Evolutionary conservation across 2,329 filamentous ascomycete genomes (phyloP).

Genomic region (Colletotrichum paranaense): DNA sequence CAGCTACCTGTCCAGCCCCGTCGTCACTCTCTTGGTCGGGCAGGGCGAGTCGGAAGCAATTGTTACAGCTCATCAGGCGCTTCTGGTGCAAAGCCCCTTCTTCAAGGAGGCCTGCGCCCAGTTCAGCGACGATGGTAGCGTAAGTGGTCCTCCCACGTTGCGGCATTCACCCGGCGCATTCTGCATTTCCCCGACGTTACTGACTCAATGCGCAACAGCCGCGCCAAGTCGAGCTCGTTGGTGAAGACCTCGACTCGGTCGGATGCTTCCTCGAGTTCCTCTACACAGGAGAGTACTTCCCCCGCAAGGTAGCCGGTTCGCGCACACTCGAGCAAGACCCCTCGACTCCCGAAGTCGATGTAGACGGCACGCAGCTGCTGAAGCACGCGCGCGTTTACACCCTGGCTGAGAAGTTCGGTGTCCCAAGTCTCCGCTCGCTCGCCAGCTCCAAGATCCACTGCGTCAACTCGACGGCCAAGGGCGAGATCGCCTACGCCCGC

Average conservation of each 20-base stretch:
- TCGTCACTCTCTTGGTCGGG: constrained; percentile 76
- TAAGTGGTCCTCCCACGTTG: constrained; percentile 52
- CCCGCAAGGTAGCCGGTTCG: constrained; percentile 71
- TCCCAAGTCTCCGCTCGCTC: constrained; percentile 76
- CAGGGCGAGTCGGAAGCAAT: constrained; percentile 68
- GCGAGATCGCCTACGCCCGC: constrained; percentile 91
- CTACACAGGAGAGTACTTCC: constrained; percentile 90
- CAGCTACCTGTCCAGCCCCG: constrained; percentile 74
- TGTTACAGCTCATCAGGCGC: constrained; percentile 82
- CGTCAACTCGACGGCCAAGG: constrained; percentile 86
- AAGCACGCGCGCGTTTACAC: constrained; percentile 93
- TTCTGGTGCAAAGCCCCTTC: constrained; percentile 80
- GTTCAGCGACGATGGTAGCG: constrained; percentile 71
- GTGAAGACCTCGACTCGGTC: constrained; percentile 78
- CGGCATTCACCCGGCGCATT: neutral
- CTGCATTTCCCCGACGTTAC: neutral
- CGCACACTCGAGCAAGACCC: constrained; percentile 78
- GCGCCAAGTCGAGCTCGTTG: constrained; percentile 74
- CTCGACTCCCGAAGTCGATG: constrained; percentile 73
- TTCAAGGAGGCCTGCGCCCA: constrained; percentile 73
- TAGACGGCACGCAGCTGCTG: constrained; percentile 84
- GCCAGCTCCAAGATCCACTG: constrained; percentile 93
- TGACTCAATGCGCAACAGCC: constrained; percentile 48
- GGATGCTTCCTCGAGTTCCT: constrained; percentile 86
- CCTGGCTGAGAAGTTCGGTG: constrained; percentile 81